A percentile compares a stretch with the other conserved stretches of the same genome.
These are phyloP conservation scores for Mycena rebaudengoi DNA, from an alignment of 768 basidiomycete species.

Conservation along the genomic window DNA sequence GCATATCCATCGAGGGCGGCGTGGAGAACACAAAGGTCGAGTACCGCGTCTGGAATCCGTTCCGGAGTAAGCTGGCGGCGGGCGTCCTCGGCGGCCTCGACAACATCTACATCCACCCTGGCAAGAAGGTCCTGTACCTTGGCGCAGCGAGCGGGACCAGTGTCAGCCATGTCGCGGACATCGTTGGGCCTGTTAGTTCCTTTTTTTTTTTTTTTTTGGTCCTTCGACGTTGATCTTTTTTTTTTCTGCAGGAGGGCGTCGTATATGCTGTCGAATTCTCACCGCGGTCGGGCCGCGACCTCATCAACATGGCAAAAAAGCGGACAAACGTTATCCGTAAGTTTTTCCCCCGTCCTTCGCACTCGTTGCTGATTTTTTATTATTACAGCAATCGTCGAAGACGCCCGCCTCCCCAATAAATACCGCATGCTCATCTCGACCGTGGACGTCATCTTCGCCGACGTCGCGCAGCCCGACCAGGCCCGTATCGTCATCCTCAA, in stretches of 20 bases:
- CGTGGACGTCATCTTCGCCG: slow-evolving; percentile 98
- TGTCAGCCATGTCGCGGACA: slow-evolving; percentile 98
- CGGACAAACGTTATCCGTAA: slow-evolving; percentile 97
- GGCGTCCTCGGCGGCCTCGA: slow-evolving; percentile 97
- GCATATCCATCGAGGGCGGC: slow-evolving; percentile 85
- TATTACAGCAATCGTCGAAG: slow-evolving; percentile 88
- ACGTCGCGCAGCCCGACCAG: slow-evolving; percentile 98
- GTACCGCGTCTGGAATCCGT: slow-evolving; percentile 99
- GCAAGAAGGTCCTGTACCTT: slow-evolving; percentile 95
- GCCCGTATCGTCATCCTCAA: slow-evolving; percentile 95
- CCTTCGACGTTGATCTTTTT: not conserved
- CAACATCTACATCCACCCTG: slow-evolving; percentile 90
- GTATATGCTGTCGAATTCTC: slow-evolving; percentile 99
- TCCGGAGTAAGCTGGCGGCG: slow-evolving; percentile 95
- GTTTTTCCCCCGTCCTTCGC: slow-evolving; percentile 43
- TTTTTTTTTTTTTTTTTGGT: slow-evolving; percentile 6
- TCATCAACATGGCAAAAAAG: slow-evolving; percentile 99
- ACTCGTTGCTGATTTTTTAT: slow-evolving; percentile 1
- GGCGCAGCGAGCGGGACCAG: slow-evolving; percentile 98
- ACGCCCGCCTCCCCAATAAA: slow-evolving; percentile 94
- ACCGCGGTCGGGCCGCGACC: slow-evolving; percentile 92
- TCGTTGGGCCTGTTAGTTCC: slow-evolving; percentile 88
- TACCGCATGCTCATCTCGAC: slow-evolving; percentile 97
- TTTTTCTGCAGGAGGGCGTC: slow-evolving; percentile 76
- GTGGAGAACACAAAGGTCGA: slow-evolving; percentile 88